Evolutionary conservation across 192 early-diverging fungal genomes (phyloP).

Genomic region (Coemansia sp.): DNA sequence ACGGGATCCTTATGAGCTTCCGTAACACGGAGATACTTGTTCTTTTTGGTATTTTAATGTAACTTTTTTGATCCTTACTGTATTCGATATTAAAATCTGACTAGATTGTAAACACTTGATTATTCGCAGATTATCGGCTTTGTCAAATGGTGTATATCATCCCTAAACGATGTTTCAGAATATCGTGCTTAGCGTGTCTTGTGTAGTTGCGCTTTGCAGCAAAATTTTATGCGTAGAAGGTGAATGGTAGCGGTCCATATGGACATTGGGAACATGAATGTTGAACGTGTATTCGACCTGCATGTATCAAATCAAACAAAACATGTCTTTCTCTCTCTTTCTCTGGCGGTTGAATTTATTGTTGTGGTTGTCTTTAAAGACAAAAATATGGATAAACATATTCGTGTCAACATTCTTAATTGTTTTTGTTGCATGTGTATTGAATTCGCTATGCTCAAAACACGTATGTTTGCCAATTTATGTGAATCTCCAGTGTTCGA

Average conservation of each 20-base stretch:
- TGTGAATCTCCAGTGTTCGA: neutral
- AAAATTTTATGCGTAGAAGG: neutral
- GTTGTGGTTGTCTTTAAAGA: neutral
- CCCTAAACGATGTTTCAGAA: too few relatives aligned
- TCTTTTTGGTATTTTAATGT: neutral
- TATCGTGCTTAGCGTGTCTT: neutral
- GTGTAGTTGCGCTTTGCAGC: neutral
- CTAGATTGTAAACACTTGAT: neutral
- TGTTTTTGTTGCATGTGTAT: neutral
- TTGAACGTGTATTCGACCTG: neutral
- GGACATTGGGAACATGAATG: neutral
- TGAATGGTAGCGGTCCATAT: neutral
- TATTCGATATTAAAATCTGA: neutral
- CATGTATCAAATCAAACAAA: neutral
- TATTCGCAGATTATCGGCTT: neutral
- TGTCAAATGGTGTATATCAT: neutral
- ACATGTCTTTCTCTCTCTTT: neutral
- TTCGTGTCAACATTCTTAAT: neutral
- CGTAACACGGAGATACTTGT: neutral
- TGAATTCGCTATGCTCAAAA: neutral
- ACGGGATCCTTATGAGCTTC: constrained; percentile 21
- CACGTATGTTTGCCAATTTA: neutral
- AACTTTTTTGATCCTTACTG: neutral
- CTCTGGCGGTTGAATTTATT: neutral
- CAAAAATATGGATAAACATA: neutral